These are phyloP conservation scores for Casuarina cunninghamiana DNA, from an alignment of 306 rosid genomes.

Conservation along the genomic window DNA sequence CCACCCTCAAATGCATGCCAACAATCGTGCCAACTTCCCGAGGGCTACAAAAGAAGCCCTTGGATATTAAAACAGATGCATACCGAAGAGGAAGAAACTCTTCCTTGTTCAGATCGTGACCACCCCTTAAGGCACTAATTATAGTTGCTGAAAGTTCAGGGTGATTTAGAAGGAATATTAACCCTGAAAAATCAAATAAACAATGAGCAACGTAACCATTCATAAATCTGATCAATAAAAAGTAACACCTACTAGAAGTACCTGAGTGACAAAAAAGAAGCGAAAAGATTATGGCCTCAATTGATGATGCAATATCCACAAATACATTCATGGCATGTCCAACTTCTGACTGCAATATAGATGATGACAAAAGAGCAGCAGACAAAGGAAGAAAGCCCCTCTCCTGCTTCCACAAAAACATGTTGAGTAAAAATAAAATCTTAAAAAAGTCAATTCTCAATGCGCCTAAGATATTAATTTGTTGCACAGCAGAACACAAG, in stretches of 20 bases:
- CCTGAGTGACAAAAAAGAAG: conserved; percentile 94
- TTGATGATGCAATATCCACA: conserved; percentile 76
- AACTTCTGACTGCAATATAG: conserved; percentile 58
- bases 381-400: conserved; percentile 93
- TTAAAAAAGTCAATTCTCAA: neutral
- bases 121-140: conserved; percentile 69
- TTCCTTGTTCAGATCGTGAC: conserved; percentile 62
- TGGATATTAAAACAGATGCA: conserved; percentile 78
- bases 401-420: conserved; percentile 60
- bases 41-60: conserved; percentile 84
- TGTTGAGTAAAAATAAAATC: neutral
- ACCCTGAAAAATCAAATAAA: conserved; percentile 56
- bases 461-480: neutral
- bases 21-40: conserved; percentile 76
- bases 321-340: conserved; percentile 62
- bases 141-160: conserved; percentile 79
- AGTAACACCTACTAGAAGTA: neutral
- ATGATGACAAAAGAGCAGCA: conserved; percentile 82
- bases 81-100: conserved; percentile 85
- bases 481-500: neutral
- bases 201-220: conserved; percentile 26
- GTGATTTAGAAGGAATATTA: conserved; percentile 80
- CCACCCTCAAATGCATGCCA: conserved; percentile 88
- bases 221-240: conserved; percentile 15
- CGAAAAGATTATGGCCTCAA: conserved; percentile 82